These are phyloP conservation scores for Aquilaria agallochum DNA, from an alignment of 441 rosid genomes.

Conservation along the genomic window DNA sequence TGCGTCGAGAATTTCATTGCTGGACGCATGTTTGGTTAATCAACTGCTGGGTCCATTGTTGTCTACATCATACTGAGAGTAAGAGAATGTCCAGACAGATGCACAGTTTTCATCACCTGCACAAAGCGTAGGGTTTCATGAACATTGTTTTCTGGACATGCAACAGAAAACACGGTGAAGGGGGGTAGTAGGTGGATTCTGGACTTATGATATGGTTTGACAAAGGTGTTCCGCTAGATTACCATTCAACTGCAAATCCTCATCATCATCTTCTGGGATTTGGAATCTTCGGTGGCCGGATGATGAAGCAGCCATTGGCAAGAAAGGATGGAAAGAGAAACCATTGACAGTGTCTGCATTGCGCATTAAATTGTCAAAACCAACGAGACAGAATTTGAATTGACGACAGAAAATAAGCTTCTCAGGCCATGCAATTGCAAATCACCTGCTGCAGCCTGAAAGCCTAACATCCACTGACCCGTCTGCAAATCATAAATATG, in stretches of 20 bases:
- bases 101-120: slow-evolving; percentile 66
- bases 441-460: slow-evolving; percentile 88
- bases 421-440: not conserved
- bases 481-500: slow-evolving; percentile 89
- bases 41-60: slow-evolving; percentile 6
- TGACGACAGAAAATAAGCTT: too few relatives aligned
- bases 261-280: slow-evolving; percentile 43
- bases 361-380: not conserved
- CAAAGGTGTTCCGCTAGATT: slow-evolving; percentile 6
- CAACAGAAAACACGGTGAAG: not conserved
- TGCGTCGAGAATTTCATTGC: too few relatives aligned
- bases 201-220: not conserved
- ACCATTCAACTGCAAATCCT: slow-evolving; percentile 45
- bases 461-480: slow-evolving; percentile 84
- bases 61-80: slow-evolving; percentile 19
- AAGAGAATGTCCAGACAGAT: slow-evolving; percentile 72
- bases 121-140: not conserved
- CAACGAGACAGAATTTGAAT: too few relatives aligned
- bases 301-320: slow-evolving; percentile 88
- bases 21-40: too few relatives aligned
- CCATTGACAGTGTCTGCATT: slow-evolving; percentile 77
- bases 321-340: slow-evolving; percentile 83
- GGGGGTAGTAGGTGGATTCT: too few relatives aligned
- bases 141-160: not conserved
- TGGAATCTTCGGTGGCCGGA: slow-evolving; percentile 87